Percentiles rank a stretch among this genome's conserved stretches.
These are phyloP conservation scores for Penicillium brasilianum DNA, from an alignment of 2,329 filamentous ascomycete species.

Conservation along the genomic window DNA sequence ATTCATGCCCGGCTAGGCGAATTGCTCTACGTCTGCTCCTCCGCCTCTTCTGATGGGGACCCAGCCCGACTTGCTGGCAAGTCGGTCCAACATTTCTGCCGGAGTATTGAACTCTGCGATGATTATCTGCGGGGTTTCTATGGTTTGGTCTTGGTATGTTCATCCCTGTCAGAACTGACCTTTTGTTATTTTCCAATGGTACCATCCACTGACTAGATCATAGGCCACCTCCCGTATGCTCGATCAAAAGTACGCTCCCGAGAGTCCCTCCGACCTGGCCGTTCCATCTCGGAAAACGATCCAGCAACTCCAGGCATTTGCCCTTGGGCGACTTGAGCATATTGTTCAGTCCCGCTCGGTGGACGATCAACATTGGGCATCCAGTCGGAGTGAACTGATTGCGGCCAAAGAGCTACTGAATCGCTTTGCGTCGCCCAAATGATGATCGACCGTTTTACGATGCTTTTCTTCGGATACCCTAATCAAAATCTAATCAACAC, in stretches of 20 bases:
- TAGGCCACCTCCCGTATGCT: slow-evolving; percentile 39
- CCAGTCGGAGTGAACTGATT: slow-evolving; percentile 46
- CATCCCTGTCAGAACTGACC: too few species aligned
- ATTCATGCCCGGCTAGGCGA: slow-evolving; percentile 88
- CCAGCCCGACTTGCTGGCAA: slow-evolving; percentile 64
- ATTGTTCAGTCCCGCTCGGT: slow-evolving; percentile 44
- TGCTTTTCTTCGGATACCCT: slow-evolving; percentile 3
- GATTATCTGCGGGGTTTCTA: slow-evolving; percentile 92
- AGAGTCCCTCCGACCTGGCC: slow-evolving; percentile 13
- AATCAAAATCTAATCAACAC: not conserved
- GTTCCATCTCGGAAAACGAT: slow-evolving; percentile 33
- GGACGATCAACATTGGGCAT: slow-evolving; percentile 37
- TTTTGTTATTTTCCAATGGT: too few species aligned
- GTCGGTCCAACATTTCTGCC: slow-evolving; percentile 81
- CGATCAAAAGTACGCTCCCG: slow-evolving; percentile 24
- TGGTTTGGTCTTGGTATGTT: slow-evolving; percentile 76
- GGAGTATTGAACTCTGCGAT: slow-evolving; percentile 92
- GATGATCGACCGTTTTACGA: slow-evolving; percentile 2
- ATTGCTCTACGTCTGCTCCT: slow-evolving; percentile 71
- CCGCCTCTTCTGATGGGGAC: slow-evolving; percentile 42
- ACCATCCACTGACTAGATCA: not conserved
- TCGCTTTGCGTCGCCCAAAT: slow-evolving; percentile 25
- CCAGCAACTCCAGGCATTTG: slow-evolving; percentile 43
- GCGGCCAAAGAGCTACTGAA: slow-evolving; percentile 49
- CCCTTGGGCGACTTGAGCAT: slow-evolving; percentile 42